Conservation (phyloP, 2,329 filamentous ascomycete species). For the Chaetomiaceae sp. region DNA sequence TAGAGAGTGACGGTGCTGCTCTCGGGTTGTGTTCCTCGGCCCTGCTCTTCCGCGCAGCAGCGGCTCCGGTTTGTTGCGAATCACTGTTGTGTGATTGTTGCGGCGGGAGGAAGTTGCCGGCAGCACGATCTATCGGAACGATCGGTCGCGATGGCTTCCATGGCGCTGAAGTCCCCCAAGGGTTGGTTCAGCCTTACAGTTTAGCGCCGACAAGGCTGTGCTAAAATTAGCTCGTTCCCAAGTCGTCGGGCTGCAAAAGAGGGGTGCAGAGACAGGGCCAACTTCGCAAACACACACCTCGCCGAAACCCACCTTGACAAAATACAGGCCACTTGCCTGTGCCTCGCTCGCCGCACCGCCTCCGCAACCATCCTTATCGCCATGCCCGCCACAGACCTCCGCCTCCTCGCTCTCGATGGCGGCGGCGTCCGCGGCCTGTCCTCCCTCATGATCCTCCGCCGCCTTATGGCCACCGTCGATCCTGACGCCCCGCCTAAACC, state of each 20-base stretch:
- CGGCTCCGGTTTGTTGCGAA: slow-evolving; percentile 3
- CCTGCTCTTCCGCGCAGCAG: slow-evolving; percentile 4
- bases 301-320: neutral
- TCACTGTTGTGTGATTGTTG: too few relatives aligned
- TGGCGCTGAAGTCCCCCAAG: neutral
- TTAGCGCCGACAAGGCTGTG: neutral
- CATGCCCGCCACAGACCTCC: slow-evolving; percentile 14
- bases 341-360: slow-evolving; percentile 3
- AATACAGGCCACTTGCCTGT: slow-evolving; percentile 1
- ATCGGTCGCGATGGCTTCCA: neutral
- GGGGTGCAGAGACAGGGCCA: neutral
- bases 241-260: neutral
- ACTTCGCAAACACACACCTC: neutral
- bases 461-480: slow-evolving; percentile 30
- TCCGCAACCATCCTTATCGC: neutral
- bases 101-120: too few relatives aligned
- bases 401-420: slow-evolving; percentile 31
- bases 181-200: neutral
- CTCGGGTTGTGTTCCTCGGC: slow-evolving; percentile 3
- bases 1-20: slow-evolving; percentile 5
- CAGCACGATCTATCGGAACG: neutral
- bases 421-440: slow-evolving; percentile 36
- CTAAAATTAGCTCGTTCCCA: neutral
- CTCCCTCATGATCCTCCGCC: slow-evolving; percentile 32
- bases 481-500: slow-evolving; percentile 22